phyloP scores from a whole-genome alignment of 129 eudicot species.

The Sambucus nigra region DNA sequence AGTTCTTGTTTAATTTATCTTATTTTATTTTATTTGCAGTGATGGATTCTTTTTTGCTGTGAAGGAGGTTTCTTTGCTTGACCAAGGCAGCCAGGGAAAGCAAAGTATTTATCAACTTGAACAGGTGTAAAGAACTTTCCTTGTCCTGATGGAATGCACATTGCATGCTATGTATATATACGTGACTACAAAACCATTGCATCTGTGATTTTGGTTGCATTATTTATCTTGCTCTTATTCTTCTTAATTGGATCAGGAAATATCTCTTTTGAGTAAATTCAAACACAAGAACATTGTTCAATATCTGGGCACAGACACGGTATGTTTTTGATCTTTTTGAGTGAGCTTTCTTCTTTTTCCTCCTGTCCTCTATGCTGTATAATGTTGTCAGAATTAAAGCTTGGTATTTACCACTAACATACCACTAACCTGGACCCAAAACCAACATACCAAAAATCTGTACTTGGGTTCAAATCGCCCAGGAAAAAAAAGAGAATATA shows the following conservation, averaged over 20 bases:
- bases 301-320: constrained; percentile 75
- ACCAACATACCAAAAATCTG: too few species aligned
- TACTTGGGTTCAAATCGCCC: too few species aligned
- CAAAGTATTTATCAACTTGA: constrained; percentile 68
- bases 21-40: constrained; percentile 28
- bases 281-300: constrained; percentile 72
- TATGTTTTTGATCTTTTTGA: constrained; percentile 22
- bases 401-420: too few species aligned
- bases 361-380: background rate
- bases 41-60: constrained; percentile 75
- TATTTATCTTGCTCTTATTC: constrained; percentile 8
- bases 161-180: background rate
- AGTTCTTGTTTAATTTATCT: background rate
- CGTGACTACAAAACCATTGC: background rate
- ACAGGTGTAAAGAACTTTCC: constrained; percentile 36
- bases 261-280: constrained; percentile 64
- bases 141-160: background rate
- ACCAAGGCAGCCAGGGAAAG: constrained; percentile 55
- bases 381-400: background rate
- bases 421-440: too few species aligned
- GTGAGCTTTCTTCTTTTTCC: background rate
- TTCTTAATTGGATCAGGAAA: constrained; percentile 43
- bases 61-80: constrained; percentile 80
- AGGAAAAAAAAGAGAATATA: too few species aligned
- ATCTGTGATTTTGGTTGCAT: constrained; percentile 2